Evolutionary conservation across 1,284 basidiomycete species (phyloP), one percentile per base, ranked within the genome.

Genomic region (Lentinula novae-zelandiae): DNA sequence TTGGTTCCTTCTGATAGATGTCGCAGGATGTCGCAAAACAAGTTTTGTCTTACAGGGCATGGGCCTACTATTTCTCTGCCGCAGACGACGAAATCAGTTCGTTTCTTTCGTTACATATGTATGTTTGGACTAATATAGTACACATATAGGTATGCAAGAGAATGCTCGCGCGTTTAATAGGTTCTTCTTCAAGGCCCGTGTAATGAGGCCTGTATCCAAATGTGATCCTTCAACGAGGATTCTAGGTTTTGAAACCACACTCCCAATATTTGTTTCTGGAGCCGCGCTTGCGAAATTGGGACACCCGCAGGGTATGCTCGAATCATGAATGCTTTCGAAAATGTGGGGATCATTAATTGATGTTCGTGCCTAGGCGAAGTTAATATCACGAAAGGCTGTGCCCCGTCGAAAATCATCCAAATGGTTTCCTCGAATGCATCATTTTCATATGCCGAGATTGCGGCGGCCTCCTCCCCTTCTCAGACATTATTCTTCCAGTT

Each of bases 341-440:
- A 38, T 10, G 12, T 38, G 36, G 12, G 12, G 36, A 12, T 15
- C 3, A 12, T 46, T 20, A 20, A 20, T 20, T 55, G n/a, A 58
- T 54, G 13, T 27, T 13, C 34, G 48, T n/a, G 49, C 59, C 31
- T 67, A 76, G 94, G 94, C 15, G 95, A 97, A 75, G 78, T 83
- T 50, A 96, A 95, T 73, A 86, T 96, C 62, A 92, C 92, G 1
- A 80, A 79, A 53, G 95, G 88, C 2, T 87, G 88, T 5, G 85
- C 81, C n/a, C 77, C 80, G 53, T 82, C 84, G 1, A 83, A 84
- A 31, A 88, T 95, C 63, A 89, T 95, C 55, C 94, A 96, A 70
- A 93, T 93, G 82, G 90, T 96, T 57, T 96, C 93, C 4, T 88
- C 86, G 48, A 95, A 96, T 71, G 86, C 95, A 1, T 95, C 92